phyloP scores from a whole-genome alignment of 1,139 yeast genomes.

The Eremothecium coryli region DNA sequence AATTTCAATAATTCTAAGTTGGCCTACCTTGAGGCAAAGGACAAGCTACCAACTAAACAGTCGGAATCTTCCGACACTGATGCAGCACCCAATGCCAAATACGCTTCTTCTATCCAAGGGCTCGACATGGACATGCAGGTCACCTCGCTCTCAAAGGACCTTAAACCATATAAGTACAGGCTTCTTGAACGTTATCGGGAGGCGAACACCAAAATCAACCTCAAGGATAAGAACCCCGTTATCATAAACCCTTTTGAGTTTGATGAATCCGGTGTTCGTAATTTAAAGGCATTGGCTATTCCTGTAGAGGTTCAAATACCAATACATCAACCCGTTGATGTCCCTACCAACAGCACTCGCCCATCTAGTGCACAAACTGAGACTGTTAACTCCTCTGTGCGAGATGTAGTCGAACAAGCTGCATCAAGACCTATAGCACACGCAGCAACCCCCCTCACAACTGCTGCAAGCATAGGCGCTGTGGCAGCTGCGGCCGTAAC shows the following conservation, averaged over 20 bases:
- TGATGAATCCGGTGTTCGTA: conserved; percentile 23
- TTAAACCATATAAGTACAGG: conserved; percentile 13
- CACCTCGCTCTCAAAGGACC: background rate
- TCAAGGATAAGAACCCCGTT: background rate
- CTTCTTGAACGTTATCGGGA: conserved; percentile 9
- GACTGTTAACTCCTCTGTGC: background rate
- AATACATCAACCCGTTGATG: background rate
- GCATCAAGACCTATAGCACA: background rate
- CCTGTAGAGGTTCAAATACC: conserved; percentile 18
- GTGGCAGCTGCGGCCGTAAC: background rate
- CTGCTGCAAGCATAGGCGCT: conserved; percentile 1
- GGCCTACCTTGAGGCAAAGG: conserved; percentile 12
- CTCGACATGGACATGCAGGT: background rate
- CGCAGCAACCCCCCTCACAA: conserved; percentile 1
- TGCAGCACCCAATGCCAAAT: background rate
- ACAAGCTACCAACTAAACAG: conserved; percentile 8
- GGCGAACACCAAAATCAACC: background rate
- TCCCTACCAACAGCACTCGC: background rate
- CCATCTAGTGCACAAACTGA: background rate
- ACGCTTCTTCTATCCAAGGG: no score
- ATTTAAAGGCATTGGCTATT: conserved; percentile 23
- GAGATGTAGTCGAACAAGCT: background rate
- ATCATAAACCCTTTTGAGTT: conserved; percentile 14
- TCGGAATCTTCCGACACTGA: conserved; percentile 4
- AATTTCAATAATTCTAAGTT: conserved; percentile 11